Evolutionary conservation across 768 basidiomycete species (phyloP), one percentile per base, ranked within the genome.

Genomic region (Auricularia sp.): DNA sequence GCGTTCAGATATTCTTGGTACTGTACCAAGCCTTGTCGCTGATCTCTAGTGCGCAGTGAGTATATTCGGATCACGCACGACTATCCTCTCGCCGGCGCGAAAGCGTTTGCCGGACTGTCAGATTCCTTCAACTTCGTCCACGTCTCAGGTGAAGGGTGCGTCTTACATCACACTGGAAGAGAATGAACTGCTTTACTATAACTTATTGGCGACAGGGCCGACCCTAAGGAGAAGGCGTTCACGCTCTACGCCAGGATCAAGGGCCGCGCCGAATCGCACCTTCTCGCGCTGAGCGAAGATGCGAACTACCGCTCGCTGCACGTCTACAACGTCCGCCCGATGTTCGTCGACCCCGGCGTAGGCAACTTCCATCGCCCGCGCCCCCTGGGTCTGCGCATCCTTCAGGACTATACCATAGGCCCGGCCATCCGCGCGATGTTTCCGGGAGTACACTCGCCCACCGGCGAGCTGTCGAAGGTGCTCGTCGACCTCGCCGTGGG

Each of bases 1-100:
- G 69, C 42, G 33, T 35, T 10, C 23, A 6, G 23, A 8, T 59
- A 51, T 5, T 12, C 47, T 51, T 18, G 34, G 23, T 14, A 4
- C 6, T 6, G 7, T 7, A 33, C 11, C 23, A 29, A 18, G 7
- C 8, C 7, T 29, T 29, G 29, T 29, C 18, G 56, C 56, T 59
- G 56, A 35, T 35, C 39, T 42, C 8, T 7, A 14, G 12, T n/a
- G 6, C 18, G 36, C 14, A 70, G 67, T n/a, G 70, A 73, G 10
- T 74, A 74, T 64, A 65, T 70, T 12, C 65, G 67, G 6, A 68
- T 74, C 33, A 75, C 75, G 14, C 51, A 71, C 62, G 71, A 72
- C 42, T 75, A 70, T 44, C 70, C 72, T 1, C 10, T 71, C 11
- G 70, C 71, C 12, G 72, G 71, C 11, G 73, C 71, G 21, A 71